These are phyloP conservation scores for Medakamo hakoo DNA, from an alignment of 139 green algal genomes.

Conservation along the genomic window DNA sequence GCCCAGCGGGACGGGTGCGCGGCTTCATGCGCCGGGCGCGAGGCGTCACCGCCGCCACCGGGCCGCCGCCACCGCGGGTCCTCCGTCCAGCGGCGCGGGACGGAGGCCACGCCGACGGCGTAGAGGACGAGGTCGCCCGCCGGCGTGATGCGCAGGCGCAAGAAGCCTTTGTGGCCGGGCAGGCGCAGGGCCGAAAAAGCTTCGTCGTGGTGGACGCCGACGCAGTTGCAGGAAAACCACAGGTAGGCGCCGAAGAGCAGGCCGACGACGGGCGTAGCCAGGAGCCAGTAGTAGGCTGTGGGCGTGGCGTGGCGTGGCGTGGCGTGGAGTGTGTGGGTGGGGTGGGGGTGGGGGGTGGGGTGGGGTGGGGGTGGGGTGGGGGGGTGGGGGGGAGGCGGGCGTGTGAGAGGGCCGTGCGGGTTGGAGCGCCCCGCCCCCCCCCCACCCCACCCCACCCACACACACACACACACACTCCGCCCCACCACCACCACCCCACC, in stretches of 20 bases:
- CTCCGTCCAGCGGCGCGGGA: conserved; percentile 52
- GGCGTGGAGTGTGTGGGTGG: too few species aligned
- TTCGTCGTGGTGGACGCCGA: conserved; percentile 66
- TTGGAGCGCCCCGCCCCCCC: too few species aligned
- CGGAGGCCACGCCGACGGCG: conserved; percentile 27
- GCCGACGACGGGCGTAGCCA: conserved; percentile 63
- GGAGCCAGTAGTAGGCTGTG: conserved; percentile 84
- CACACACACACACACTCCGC: too few species aligned
- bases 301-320: too few species aligned
- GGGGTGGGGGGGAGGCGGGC: too few species aligned
- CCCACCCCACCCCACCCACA: too few species aligned
- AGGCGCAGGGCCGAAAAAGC: conserved; percentile 59
- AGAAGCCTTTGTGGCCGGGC: conserved; percentile 58
- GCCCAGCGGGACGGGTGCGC: neutral
- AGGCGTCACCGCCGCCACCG: conserved; percentile 25
- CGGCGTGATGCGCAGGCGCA: conserved; percentile 51
- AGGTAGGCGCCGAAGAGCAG: conserved; percentile 75
- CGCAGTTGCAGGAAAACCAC: conserved; percentile 51
- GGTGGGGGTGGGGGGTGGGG: too few species aligned
- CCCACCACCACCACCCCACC: too few species aligned
- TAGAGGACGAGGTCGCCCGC: conserved; percentile 22
- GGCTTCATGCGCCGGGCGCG: conserved; percentile 15
- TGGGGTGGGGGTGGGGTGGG: too few species aligned
- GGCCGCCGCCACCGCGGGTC: conserved; percentile 45
- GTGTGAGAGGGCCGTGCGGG: too few species aligned